These are phyloP conservation scores for Helotiales sp. DNA, from an alignment of 2,329 filamentous ascomycete species.

Conservation along the genomic window DNA sequence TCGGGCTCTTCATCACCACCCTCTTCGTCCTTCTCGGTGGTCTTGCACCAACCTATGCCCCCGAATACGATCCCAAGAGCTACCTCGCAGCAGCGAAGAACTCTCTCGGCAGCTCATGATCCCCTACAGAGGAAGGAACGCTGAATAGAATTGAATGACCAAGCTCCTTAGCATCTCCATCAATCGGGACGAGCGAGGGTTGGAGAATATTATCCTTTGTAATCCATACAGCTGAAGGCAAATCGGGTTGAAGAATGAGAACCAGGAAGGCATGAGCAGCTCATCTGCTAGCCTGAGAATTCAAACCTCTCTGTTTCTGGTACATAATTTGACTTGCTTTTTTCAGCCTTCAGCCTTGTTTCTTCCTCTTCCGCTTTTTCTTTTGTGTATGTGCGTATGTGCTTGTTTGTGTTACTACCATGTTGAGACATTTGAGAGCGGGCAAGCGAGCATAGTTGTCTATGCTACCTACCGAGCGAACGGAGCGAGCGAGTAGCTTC, in stretches of 20 bases:
- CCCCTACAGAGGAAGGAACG: background rate
- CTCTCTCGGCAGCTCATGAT: slow-evolving; percentile 30
- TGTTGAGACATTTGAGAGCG: background rate
- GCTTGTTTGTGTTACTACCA: background rate
- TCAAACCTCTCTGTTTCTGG: background rate
- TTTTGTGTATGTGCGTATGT: background rate
- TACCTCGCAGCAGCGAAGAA: slow-evolving; percentile 41
- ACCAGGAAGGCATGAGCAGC: background rate
- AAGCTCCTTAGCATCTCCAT: slow-evolving; percentile 8
- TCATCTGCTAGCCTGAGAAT: background rate
- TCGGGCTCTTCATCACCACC: slow-evolving; percentile 64
- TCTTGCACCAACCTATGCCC: slow-evolving; percentile 64
- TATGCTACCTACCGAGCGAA: background rate
- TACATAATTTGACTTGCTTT: slow-evolving; percentile 20
- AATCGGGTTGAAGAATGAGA: background rate
- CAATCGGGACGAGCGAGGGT: slow-evolving; percentile 5
- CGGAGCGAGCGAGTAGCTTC: slow-evolving; percentile 3
- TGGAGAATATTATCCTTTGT: slow-evolving; percentile 18
- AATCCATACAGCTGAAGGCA: slow-evolving; percentile 13
- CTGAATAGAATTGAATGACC: background rate
- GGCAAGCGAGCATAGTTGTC: slow-evolving; percentile 1
- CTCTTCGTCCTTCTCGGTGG: slow-evolving; percentile 74
- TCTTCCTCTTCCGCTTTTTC: background rate
- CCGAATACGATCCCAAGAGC: slow-evolving; percentile 55
- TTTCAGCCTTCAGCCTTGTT: background rate